Percentiles rank a stretch among this genome's conserved stretches.
Conservation (phyloP, 306 rosid genomes). For the Carpinus viminea region DNA sequence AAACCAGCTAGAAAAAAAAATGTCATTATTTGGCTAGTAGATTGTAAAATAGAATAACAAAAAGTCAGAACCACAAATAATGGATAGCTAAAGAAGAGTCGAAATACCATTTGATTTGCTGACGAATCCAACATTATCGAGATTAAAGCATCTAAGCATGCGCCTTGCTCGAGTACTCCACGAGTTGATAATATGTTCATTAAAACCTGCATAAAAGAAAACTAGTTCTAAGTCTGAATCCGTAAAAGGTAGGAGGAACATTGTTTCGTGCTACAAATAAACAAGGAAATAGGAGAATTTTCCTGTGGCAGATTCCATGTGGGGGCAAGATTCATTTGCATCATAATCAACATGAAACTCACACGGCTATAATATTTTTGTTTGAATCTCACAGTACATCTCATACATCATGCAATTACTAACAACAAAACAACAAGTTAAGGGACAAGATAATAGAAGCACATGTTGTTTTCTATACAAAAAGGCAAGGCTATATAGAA, state of each 20-base stretch:
- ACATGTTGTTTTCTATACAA: too few relatives aligned
- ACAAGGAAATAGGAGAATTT: not conserved
- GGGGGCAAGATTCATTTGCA: not conserved
- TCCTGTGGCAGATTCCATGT: not conserved
- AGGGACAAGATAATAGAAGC: not conserved
- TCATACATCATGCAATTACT: not conserved
- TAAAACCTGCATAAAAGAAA: slow-evolving; percentile 56
- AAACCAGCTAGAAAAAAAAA: not conserved
- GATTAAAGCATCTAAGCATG: slow-evolving; percentile 87
- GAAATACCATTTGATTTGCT: slow-evolving; percentile 79
- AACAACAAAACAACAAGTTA: not conserved
- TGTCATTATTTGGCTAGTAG: not conserved
- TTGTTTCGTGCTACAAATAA: not conserved
- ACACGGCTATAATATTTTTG: not conserved
- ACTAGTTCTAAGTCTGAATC: slow-evolving; percentile 15
- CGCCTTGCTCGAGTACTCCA: slow-evolving; percentile 82
- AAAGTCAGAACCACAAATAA: not conserved
- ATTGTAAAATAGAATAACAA: not conserved
- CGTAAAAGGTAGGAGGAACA: not conserved
- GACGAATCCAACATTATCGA: slow-evolving; percentile 89
- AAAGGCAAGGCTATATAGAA: not conserved
- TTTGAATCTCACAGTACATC: not conserved
- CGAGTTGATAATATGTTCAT: slow-evolving; percentile 77
- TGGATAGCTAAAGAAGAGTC: slow-evolving; percentile 1
- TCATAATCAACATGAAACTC: not conserved